Evolutionary conservation across 345 rosid genomes (phyloP).

Genomic region (Syzygium oleosum): DNA sequence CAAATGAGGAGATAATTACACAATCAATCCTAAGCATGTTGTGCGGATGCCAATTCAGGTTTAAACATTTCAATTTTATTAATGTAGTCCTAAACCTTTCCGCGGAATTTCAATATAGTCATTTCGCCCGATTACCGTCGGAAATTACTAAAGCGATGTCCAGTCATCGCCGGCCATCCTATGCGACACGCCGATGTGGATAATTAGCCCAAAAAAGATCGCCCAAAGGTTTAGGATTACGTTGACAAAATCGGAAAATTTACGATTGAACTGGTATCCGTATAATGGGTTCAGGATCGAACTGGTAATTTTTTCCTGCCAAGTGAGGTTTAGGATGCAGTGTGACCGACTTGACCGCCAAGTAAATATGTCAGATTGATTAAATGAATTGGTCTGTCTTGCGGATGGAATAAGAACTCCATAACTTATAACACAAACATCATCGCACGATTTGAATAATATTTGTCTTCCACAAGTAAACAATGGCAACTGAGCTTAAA

Average conservation of each 20-base stretch:
- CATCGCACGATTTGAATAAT: background rate
- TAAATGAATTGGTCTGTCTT: background rate
- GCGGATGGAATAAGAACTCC: background rate
- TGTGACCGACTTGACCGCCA: background rate
- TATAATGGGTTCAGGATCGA: background rate
- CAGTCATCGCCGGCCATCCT: background rate
- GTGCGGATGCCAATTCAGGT: background rate
- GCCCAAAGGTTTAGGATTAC: background rate
- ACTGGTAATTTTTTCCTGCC: background rate
- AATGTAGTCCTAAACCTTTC: background rate
- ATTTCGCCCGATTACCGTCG: accelerated
- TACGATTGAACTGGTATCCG: accelerated
- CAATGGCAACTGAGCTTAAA: background rate
- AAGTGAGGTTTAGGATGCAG: no score
- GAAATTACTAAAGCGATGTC: background rate
- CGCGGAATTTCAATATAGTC: background rate
- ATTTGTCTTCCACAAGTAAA: background rate
- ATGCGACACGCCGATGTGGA: accelerated
- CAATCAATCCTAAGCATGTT: background rate
- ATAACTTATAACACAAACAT: background rate
- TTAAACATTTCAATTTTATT: background rate
- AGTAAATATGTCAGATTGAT: background rate
- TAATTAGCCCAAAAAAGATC: background rate
- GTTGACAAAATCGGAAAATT: background rate
- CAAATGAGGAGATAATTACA: background rate